phyloP scores from a whole-genome alignment of 2,329 filamentous ascomycete genomes.

The Calonectria pteridis region DNA sequence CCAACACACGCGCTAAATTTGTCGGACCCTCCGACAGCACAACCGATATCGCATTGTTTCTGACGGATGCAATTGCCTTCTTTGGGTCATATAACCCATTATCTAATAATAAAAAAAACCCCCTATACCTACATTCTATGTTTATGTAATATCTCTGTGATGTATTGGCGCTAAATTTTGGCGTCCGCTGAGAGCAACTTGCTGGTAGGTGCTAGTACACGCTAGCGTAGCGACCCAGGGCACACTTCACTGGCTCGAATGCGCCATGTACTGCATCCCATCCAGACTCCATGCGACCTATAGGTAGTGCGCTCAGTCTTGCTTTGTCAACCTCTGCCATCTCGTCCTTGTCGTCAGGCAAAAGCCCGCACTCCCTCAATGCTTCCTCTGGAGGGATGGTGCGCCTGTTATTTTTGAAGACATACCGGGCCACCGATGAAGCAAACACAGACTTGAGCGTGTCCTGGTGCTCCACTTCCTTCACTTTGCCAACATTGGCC shows the following conservation, averaged over 20 bases:
- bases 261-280: constrained; percentile 18
- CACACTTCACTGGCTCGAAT: constrained; percentile 5
- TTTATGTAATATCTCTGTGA: not conserved
- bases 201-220: not conserved
- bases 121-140: not conserved
- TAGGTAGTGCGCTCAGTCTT: not conserved
- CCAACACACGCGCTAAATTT: not conserved
- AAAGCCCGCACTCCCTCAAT: not conserved
- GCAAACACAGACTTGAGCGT: constrained; percentile 7
- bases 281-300: constrained; percentile 8
- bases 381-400: constrained; percentile 13
- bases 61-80: not conserved
- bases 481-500: not conserved
- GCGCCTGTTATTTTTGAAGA: constrained; percentile 17
- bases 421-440: constrained; percentile 14
- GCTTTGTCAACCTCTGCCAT: constrained; percentile 2
- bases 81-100: not conserved
- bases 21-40: not conserved
- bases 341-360: constrained; percentile 4
- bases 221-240: not conserved
- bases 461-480: not conserved
- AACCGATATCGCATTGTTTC: not conserved
- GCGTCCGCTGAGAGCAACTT: too few relatives aligned
- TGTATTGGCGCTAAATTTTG: not conserved
- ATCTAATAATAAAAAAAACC: not conserved